Percentiles rank a stretch among this genome's conserved stretches.
Evolutionary conservation across 805 yeast species (phyloP).

Genomic region (Torulaspora indica): DNA sequence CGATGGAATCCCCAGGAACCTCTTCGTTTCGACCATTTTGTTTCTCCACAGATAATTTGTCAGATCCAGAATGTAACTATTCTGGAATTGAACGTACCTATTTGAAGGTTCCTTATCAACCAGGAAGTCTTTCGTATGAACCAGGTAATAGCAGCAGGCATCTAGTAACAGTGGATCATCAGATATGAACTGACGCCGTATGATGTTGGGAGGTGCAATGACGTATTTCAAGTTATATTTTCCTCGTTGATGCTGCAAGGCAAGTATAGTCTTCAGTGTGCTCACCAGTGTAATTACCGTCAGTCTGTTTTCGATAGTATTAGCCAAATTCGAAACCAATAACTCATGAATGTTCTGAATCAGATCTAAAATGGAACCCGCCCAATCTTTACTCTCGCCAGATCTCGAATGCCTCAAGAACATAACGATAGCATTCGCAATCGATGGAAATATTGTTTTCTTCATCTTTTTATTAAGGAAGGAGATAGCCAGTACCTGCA

Average conservation of each 20-base stretch:
- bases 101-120: conserved; percentile 15
- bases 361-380: conserved; percentile 9
- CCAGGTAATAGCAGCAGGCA: conserved; percentile 24
- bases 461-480: conserved; percentile 13
- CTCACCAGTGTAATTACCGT: conserved; percentile 9
- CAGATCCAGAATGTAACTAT: conserved; percentile 27
- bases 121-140: conserved; percentile 14
- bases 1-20: conserved; percentile 23
- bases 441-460: conserved; percentile 7
- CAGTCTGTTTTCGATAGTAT: conserved; percentile 19
- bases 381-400: conserved; percentile 1
- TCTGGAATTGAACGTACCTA: conserved; percentile 21
- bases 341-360: conserved; percentile 18
- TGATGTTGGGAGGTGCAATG: conserved; percentile 14
- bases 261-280: conserved; percentile 10
- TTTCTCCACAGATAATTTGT: conserved; percentile 34
- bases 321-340: conserved; percentile 9
- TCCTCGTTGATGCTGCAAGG: neutral
- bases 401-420: conserved; percentile 18
- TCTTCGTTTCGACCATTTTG: conserved; percentile 18
- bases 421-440: conserved; percentile 13
- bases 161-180: conserved; percentile 28
- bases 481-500: conserved; percentile 19
- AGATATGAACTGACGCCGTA: conserved; percentile 18
- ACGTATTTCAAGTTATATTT: conserved; percentile 12